phyloP scores from a whole-genome alignment of 1,139 yeast species.

The Geotrichum australiense region DNA sequence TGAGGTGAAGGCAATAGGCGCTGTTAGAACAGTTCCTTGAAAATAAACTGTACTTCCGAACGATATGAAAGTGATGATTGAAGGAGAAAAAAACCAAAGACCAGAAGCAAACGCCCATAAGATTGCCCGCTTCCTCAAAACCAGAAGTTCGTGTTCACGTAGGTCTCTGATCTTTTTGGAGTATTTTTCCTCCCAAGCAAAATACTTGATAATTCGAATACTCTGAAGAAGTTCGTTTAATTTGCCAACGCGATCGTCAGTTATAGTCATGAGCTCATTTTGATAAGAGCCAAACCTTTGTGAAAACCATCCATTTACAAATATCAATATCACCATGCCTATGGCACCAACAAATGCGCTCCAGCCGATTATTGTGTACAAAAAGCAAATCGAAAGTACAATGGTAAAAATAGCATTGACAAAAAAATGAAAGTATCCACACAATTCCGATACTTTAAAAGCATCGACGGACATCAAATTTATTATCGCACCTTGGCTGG shows the following conservation, averaged over 20 bases:
- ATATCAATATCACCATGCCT: constrained; percentile 57
- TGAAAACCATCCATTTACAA: constrained; percentile 66
- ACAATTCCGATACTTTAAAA: constrained; percentile 74
- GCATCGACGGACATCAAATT: constrained; percentile 95
- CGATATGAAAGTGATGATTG: constrained; percentile 68
- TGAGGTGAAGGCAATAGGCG: constrained; percentile 90
- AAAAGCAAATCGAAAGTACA: constrained; percentile 53
- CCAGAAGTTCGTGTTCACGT: constrained; percentile 62
- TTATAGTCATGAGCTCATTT: constrained; percentile 62
- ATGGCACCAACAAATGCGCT: constrained; percentile 79
- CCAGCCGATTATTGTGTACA: constrained; percentile 75
- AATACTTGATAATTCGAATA: constrained; percentile 86
- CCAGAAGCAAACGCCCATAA: constrained; percentile 62
- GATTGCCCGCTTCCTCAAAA: constrained; percentile 52
- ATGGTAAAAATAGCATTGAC: constrained; percentile 69
- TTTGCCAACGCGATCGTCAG: constrained; percentile 88
- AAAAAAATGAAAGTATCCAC: constrained; percentile 81
- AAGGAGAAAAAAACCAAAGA: constrained; percentile 76
- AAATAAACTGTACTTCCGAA: constrained; percentile 73
- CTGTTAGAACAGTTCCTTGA: constrained; percentile 63
- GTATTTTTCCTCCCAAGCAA: constrained; percentile 93
- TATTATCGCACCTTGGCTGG: constrained; percentile 85
- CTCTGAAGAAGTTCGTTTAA: constrained; percentile 91
- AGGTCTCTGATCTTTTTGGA: constrained; percentile 61
- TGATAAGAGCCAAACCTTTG: constrained; percentile 57